A percentile compares a stretch with the other conserved stretches of the same genome.
phyloP scores from a whole-genome alignment of 2,329 filamentous ascomycete species.

The Cladophialophora chaetospira region DNA sequence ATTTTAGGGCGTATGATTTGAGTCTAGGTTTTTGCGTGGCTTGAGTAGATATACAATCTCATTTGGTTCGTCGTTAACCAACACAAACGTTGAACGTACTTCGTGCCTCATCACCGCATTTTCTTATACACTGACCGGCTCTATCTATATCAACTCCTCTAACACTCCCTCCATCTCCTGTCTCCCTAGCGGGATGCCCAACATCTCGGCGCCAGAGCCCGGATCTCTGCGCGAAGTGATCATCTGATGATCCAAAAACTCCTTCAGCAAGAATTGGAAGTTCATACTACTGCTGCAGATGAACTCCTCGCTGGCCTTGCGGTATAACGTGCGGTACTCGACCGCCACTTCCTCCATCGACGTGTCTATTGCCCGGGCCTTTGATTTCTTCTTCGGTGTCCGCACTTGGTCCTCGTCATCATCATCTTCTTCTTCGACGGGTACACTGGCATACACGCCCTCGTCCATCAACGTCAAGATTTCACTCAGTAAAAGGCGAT shows the following conservation, averaged over 20 bases:
- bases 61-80: no score
- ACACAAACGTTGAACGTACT: no score
- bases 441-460: conserved; percentile 37
- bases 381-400: neutral
- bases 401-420: conserved; percentile 34
- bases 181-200: conserved; percentile 81
- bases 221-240: conserved; percentile 83
- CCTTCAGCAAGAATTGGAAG: conserved; percentile 89
- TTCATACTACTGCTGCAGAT: conserved; percentile 96
- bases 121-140: neutral
- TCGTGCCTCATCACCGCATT: neutral
- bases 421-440: conserved; percentile 34
- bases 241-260: conserved; percentile 98
- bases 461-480: conserved; percentile 70
- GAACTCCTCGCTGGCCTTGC: conserved; percentile 94
- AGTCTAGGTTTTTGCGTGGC: no score
- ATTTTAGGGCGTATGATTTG: no score
- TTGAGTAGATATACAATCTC: no score
- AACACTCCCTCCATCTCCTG: conserved; percentile 82
- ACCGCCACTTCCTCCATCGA: conserved; percentile 61
- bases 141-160: conserved; percentile 47
- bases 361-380: neutral
- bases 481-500: conserved; percentile 81
- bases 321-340: conserved; percentile 88
- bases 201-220: conserved; percentile 76